Percentiles rank a stretch among this genome's conserved stretches.
These are phyloP conservation scores for Serendipita sp. DNA, from an alignment of 768 basidiomycete species.

Conservation along the genomic window DNA sequence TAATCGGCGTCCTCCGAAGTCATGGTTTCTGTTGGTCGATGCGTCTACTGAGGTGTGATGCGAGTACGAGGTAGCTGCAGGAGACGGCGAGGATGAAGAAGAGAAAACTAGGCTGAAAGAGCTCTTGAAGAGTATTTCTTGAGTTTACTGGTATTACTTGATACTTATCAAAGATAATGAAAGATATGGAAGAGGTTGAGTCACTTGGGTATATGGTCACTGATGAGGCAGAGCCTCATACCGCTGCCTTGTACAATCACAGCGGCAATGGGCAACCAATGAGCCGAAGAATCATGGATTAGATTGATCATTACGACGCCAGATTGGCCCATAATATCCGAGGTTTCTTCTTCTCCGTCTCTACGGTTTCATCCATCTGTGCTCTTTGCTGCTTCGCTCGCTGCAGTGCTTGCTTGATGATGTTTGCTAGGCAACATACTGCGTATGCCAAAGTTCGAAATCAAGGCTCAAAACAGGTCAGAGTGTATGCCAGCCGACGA, in stretches of 20 bases:
- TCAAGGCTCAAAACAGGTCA: too few relatives aligned
- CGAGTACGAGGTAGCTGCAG: background rate
- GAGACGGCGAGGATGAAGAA: background rate
- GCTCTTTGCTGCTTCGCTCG: too few relatives aligned
- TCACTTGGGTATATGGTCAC: background rate
- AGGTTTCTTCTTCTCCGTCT: too few relatives aligned
- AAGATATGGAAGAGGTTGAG: background rate
- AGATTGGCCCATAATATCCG: too few relatives aligned
- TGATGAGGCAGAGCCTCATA: background rate
- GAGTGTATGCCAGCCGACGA: too few relatives aligned
- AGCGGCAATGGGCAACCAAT: background rate
- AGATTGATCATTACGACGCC: too few relatives aligned
- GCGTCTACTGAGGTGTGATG: background rate
- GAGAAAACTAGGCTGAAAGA: too few relatives aligned
- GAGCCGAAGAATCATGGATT: background rate
- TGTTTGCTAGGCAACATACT: too few relatives aligned
- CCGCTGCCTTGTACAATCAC: background rate
- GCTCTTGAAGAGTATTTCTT: background rate
- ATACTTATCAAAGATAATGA: background rate
- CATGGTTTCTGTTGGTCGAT: background rate
- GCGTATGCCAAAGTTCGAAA: too few relatives aligned
- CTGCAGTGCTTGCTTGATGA: too few relatives aligned
- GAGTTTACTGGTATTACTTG: background rate
- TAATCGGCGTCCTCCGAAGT: background rate
- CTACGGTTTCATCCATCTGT: too few relatives aligned